A percentile compares a stretch with the other conserved stretches of the same genome.
Conservation (phyloP, 148 eudicot genomes). For the Fallopia convolvulus region DNA sequence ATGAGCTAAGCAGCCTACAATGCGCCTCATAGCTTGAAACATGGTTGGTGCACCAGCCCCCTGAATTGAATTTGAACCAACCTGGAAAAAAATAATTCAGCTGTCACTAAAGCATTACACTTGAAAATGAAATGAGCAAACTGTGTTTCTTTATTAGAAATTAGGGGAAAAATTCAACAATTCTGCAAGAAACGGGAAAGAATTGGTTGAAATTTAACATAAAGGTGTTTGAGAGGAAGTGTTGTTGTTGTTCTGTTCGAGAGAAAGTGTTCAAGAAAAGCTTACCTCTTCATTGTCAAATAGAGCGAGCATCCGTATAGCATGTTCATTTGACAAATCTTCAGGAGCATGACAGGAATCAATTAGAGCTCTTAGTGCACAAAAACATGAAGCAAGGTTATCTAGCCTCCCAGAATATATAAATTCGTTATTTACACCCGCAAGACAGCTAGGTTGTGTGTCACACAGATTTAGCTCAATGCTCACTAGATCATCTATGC, state of each 20-base stretch:
- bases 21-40: conserved; percentile 89
- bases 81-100: conserved; percentile 31
- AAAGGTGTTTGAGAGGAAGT: not conserved
- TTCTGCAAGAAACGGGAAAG: not conserved
- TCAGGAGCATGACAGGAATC: conserved; percentile 62
- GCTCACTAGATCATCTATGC: conserved; percentile 58
- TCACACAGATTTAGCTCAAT: conserved; percentile 87
- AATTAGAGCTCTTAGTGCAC: conserved; percentile 88
- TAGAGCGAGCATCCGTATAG: conserved; percentile 83
- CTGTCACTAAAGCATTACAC: not conserved
- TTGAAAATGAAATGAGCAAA: not conserved
- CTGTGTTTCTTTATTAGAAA: not conserved
- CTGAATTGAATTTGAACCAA: conserved; percentile 86
- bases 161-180: not conserved
- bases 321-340: conserved; percentile 66
- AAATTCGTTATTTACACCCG: conserved; percentile 88
- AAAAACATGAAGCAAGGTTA: conserved; percentile 93
- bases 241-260: no score
- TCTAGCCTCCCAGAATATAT: conserved; percentile 97
- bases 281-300: conserved; percentile 95
- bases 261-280: conserved; percentile 5
- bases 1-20: conserved; percentile 56
- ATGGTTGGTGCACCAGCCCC: conserved; percentile 99
- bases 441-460: conserved; percentile 94
- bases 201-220: not conserved